Conservation (phyloP, 768 basidiomycete genomes). For the Leccinum subtestaceum region DNA sequence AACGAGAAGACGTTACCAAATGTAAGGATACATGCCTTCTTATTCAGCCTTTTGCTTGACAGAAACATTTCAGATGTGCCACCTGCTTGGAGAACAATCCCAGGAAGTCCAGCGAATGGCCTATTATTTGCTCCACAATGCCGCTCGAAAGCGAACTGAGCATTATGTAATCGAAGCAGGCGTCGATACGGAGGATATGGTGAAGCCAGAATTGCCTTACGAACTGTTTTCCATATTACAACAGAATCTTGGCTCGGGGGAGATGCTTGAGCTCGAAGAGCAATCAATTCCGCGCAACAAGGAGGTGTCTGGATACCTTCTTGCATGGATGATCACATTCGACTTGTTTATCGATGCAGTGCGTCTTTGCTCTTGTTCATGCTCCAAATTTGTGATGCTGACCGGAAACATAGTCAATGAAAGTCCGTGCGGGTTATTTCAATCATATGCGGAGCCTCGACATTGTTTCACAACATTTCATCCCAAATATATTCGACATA, state of each 20-base stretch:
- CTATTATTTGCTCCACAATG: conserved; percentile 66
- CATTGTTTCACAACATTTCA: conserved; percentile 60
- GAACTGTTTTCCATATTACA: conserved; percentile 68
- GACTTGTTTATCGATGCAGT: conserved; percentile 85
- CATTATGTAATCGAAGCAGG: conserved; percentile 84
- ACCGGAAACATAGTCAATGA: conserved; percentile 62
- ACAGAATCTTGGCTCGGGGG: conserved; percentile 40
- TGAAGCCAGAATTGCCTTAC: conserved; percentile 56
- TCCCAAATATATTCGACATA: conserved; percentile 68
- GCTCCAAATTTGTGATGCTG: neutral
- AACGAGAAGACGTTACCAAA: conserved; percentile 62
- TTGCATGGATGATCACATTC: conserved; percentile 88
- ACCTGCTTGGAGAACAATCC: conserved; percentile 65
- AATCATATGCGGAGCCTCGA: conserved; percentile 76
- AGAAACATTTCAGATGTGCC: conserved; percentile 59
- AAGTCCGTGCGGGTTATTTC: conserved; percentile 80
- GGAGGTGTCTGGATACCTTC: conserved; percentile 63
- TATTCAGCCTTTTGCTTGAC: neutral
- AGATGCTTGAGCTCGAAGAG: conserved; percentile 38
- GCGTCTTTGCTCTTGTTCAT: conserved; percentile 29
- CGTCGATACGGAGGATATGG: conserved; percentile 61
- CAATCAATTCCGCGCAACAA: conserved; percentile 34
- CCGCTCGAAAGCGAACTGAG: conserved; percentile 75
- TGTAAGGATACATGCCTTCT: conserved; percentile 35
- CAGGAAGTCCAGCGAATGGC: conserved; percentile 72